Conservation (phyloP, 306 rosid genomes). For the Adenanthera pavonina region DNA sequence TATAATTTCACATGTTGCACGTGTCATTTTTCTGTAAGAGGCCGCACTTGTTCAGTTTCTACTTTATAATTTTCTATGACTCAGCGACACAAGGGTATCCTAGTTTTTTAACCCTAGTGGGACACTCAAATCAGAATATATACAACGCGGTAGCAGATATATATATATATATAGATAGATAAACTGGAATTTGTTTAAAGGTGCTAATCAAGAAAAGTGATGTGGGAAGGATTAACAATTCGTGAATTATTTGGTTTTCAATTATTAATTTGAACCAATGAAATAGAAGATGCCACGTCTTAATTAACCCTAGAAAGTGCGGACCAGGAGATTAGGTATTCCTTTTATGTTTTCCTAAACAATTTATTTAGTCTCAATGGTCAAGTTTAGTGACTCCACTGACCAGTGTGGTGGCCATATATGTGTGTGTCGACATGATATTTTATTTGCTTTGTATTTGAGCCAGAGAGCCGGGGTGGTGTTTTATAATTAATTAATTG, state of each 20-base stretch:
- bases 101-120: neutral
- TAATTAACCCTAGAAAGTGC: slow-evolving; percentile 36
- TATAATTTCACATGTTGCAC: too few species aligned
- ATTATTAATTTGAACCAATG: slow-evolving; percentile 36
- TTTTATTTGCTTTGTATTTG: slow-evolving; percentile 23
- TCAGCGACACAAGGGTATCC: too few species aligned
- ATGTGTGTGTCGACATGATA: neutral
- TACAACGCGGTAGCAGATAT: neutral
- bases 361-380: slow-evolving; percentile 32
- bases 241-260: neutral
- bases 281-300: slow-evolving; percentile 40
- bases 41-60: too few species aligned
- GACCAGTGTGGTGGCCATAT: slow-evolving; percentile 37
- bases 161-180: too few species aligned
- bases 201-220: neutral
- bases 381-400: slow-evolving; percentile 39
- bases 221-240: slow-evolving; percentile 21
- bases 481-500: neutral
- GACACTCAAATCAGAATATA: neutral
- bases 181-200: neutral
- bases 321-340: slow-evolving; percentile 29
- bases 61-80: too few species aligned
- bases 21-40: too few species aligned
- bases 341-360: slow-evolving; percentile 13
- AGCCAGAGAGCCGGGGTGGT: slow-evolving; percentile 13